Evolutionary conservation across 2,329 filamentous ascomycete species (phyloP).

Genomic region (Pestalotiopsis sp.): DNA sequence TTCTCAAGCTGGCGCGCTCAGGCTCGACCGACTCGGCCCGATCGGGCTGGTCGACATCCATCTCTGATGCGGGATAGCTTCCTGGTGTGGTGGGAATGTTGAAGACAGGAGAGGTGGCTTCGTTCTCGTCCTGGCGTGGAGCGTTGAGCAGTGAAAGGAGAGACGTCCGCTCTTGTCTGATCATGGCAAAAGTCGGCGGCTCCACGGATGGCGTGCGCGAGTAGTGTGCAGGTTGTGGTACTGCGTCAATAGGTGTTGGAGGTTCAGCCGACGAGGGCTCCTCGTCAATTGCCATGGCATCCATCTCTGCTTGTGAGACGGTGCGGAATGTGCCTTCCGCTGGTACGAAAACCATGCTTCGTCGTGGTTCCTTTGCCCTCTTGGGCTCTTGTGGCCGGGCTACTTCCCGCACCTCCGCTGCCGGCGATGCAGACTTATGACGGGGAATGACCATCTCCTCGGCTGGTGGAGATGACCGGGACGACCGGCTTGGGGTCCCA

Average conservation of each 20-base stretch:
- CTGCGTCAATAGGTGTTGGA: slow-evolving; percentile 33
- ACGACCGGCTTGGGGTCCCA: slow-evolving; percentile 23
- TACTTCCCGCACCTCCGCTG: slow-evolving; percentile 24
- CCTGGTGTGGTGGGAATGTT: slow-evolving; percentile 47
- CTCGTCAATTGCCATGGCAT: slow-evolving; percentile 40
- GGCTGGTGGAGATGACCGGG: slow-evolving; percentile 29
- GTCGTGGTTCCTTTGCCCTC: slow-evolving; percentile 43
- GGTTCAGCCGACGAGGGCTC: slow-evolving; percentile 31
- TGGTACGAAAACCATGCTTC: slow-evolving; percentile 60
- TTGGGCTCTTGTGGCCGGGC: slow-evolving; percentile 29
- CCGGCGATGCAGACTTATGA: slow-evolving; percentile 26
- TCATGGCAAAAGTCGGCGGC: slow-evolving; percentile 60
- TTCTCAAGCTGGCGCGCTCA: slow-evolving; percentile 14
- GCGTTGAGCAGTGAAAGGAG: slow-evolving; percentile 64
- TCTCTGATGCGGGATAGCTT: slow-evolving; percentile 16
- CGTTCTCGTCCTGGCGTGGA: slow-evolving; percentile 44
- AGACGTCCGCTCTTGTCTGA: slow-evolving; percentile 57
- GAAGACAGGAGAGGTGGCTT: slow-evolving; percentile 32
- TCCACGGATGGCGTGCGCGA: slow-evolving; percentile 65
- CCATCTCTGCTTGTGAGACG: slow-evolving; percentile 56
- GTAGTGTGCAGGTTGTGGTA: slow-evolving; percentile 36
- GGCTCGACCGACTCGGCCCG: background rate
- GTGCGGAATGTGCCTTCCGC: slow-evolving; percentile 66
- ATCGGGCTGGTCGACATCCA: slow-evolving; percentile 6
- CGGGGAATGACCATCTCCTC: slow-evolving; percentile 17